A percentile compares a stretch with the other conserved stretches of the same genome.
Conservation (phyloP, 2,329 filamentous ascomycete genomes). For the Cercospora sp. region DNA sequence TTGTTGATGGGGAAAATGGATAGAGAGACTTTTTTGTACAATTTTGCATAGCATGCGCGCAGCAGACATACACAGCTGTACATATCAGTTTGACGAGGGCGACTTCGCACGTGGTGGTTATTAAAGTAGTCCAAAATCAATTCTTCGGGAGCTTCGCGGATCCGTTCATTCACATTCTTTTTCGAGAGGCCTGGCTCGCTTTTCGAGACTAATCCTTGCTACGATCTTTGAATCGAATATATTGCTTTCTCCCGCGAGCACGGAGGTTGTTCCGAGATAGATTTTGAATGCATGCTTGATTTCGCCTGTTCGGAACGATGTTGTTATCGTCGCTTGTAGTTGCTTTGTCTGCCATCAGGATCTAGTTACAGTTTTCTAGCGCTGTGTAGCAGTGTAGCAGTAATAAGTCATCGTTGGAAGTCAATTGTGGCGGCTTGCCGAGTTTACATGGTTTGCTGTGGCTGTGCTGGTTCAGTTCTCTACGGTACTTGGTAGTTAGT, state of each 20-base stretch:
- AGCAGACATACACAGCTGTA: not conserved
- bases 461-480: not conserved
- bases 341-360: not conserved
- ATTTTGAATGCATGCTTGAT: not conserved
- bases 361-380: not conserved
- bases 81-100: not conserved
- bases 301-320: not conserved
- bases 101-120: not conserved
- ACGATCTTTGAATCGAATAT: not conserved
- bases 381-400: not conserved
- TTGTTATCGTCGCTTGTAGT: not conserved
- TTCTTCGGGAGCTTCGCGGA: not conserved
- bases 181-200: not conserved
- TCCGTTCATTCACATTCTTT: not conserved
- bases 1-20: not conserved
- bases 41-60: not conserved
- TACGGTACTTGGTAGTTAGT: not conserved
- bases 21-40: not conserved
- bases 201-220: not conserved
- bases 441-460: not conserved
- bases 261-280: not conserved
- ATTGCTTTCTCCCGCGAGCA: not conserved
- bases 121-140: not conserved
- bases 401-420: not conserved
- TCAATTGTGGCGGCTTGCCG: not conserved